Percentiles rank a stretch among this genome's conserved stretches.
These are phyloP conservation scores for Diphasiastrum complanatum DNA, from an alignment of 83 land plant genomes.

Conservation along the genomic window DNA sequence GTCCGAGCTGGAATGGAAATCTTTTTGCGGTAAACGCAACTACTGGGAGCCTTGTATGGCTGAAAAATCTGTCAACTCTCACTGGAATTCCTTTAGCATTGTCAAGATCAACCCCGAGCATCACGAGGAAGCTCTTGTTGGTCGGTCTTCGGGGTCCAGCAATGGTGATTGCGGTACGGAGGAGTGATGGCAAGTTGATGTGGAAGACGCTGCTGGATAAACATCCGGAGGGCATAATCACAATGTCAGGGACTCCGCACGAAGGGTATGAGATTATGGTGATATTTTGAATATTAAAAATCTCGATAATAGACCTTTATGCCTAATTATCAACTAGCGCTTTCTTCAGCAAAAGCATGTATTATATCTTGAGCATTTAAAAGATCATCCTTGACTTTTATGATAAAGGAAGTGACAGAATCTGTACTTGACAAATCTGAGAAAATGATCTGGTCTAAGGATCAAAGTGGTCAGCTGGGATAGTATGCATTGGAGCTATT, in stretches of 20 bases:
- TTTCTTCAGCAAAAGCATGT: neutral
- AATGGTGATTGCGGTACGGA: neutral
- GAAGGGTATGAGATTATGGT: neutral
- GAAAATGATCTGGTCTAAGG: no score
- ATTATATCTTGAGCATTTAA: no score
- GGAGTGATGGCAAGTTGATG: neutral
- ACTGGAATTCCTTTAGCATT: neutral
- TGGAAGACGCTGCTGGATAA: neutral
- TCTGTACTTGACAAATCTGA: no score
- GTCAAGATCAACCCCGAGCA: neutral
- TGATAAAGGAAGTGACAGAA: no score
- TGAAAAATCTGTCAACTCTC: neutral
- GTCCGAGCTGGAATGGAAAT: slow-evolving; percentile 6
- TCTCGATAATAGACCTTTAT: no score
- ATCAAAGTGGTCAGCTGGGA: no score
- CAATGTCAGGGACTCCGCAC: slow-evolving; percentile 8
- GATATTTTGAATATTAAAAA: neutral
- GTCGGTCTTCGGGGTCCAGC: neutral
- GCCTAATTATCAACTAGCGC: neutral
- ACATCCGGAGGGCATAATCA: neutral
- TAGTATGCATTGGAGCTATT: no score
- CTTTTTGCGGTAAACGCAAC: neutral
- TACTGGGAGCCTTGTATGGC: slow-evolving; percentile 1
- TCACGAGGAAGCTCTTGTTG: neutral
- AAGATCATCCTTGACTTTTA: no score